phyloP scores from a whole-genome alignment of 352 stramenopile genomes.

The Phytopythium oedochilum region DNA sequence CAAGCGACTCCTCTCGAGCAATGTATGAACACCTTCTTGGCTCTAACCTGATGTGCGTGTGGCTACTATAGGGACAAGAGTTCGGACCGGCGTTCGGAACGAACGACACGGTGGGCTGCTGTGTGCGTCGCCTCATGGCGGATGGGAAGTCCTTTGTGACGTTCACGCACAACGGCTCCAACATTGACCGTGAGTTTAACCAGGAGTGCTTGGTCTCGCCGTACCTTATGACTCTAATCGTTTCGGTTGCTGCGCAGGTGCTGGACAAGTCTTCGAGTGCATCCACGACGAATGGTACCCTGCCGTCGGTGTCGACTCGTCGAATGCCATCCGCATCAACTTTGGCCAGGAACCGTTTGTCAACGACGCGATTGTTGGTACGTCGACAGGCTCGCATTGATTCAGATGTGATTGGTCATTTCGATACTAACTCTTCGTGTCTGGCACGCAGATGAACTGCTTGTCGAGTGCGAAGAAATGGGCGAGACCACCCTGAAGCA shows the following conservation, averaged over 20 bases:
- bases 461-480: slow-evolving; percentile 17
- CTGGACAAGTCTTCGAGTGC: slow-evolving; percentile 14
- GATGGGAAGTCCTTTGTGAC: slow-evolving; percentile 23
- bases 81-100: slow-evolving; percentile 23
- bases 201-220: too few relatives aligned
- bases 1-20: not conserved
- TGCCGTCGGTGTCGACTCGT: slow-evolving; percentile 23
- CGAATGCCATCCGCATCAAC: slow-evolving; percentile 24
- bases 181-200: slow-evolving; percentile 10
- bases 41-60: not conserved
- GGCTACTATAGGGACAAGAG: slow-evolving; percentile 9
- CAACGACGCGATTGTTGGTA: slow-evolving; percentile 21
- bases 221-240: not conserved
- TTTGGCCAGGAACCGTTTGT: slow-evolving; percentile 29
- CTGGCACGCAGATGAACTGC: slow-evolving; percentile 12
- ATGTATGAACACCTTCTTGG: not conserved
- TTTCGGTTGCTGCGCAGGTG: not conserved
- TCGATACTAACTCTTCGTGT: not conserved
- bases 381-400: not conserved
- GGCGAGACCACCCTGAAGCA: slow-evolving; percentile 18
- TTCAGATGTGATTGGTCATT: not conserved
- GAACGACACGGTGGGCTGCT: slow-evolving; percentile 26
- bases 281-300: slow-evolving; percentile 27
- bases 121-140: slow-evolving; percentile 15
- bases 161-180: slow-evolving; percentile 26